These are phyloP conservation scores for Cryphonectria carpinicola DNA, from an alignment of 2,329 filamentous ascomycete genomes.

Conservation along the genomic window DNA sequence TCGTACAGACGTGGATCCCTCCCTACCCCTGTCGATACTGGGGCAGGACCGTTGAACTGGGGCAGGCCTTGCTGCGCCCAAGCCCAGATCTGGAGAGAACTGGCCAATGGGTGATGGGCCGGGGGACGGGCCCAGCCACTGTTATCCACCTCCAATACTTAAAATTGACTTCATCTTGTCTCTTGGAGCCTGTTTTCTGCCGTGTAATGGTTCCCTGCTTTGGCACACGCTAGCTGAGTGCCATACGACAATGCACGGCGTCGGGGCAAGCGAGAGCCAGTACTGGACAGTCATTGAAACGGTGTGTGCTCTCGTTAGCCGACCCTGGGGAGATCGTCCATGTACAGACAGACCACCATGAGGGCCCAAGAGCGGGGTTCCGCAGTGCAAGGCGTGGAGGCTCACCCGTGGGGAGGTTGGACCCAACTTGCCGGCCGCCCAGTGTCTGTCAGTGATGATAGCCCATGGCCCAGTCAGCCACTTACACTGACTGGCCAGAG, in stretches of 20 bases:
- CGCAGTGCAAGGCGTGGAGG: not conserved
- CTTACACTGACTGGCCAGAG: not conserved
- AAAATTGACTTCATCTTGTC: slow-evolving; percentile 30
- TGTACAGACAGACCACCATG: slow-evolving; percentile 15
- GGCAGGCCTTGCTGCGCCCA: slow-evolving; percentile 14
- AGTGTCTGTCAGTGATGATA: not conserved
- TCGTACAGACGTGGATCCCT: not conserved
- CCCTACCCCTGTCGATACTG: slow-evolving; percentile 15
- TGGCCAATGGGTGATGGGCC: slow-evolving; percentile 24
- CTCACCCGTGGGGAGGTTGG: not conserved
- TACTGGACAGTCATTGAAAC: slow-evolving; percentile 9
- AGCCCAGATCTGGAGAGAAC: slow-evolving; percentile 12
- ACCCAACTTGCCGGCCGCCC: not conserved
- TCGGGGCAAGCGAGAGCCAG: slow-evolving; percentile 1
- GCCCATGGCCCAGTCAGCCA: not conserved
- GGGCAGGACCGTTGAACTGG: slow-evolving; percentile 3
- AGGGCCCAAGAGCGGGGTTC: not conserved
- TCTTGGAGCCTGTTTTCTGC: slow-evolving; percentile 23
- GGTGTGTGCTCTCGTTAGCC: slow-evolving; percentile 6
- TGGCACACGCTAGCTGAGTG: slow-evolving; percentile 16
- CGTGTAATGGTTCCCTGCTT: slow-evolving; percentile 24
- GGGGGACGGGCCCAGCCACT: slow-evolving; percentile 23
- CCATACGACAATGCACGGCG: slow-evolving; percentile 10
- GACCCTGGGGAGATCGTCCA: slow-evolving; percentile 16
- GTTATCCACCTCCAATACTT: slow-evolving; percentile 15